Evolutionary conservation across 495 filamentous ascomycete species (phyloP).

Genomic region (Haplographium delicatum): DNA sequence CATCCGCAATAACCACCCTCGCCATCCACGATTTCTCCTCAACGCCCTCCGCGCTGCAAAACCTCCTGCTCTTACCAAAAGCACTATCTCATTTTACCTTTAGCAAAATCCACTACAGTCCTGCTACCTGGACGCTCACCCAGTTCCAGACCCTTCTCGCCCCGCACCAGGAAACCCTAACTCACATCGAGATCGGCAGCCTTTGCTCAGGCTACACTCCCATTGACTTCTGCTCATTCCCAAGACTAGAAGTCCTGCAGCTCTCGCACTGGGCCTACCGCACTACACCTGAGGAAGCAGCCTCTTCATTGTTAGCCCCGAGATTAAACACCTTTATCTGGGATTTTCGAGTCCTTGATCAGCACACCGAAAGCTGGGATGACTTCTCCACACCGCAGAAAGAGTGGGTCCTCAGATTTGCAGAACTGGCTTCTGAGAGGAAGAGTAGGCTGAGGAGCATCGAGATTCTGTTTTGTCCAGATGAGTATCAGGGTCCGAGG

Average conservation of each 20-base stretch:
- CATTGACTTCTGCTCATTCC: background rate
- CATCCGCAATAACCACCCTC: background rate
- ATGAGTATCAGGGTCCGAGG: background rate
- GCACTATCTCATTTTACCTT: background rate
- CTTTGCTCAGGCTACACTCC: background rate
- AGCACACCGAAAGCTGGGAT: background rate
- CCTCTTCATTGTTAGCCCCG: background rate
- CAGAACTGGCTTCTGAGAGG: background rate
- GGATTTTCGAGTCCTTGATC: constrained; percentile 1
- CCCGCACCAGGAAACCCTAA: background rate
- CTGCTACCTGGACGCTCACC: background rate
- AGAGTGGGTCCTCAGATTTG: background rate
- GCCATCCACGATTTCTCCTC: background rate
- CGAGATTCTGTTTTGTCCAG: background rate
- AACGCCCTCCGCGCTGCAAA: background rate
- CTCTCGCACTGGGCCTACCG: background rate
- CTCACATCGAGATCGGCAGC: background rate
- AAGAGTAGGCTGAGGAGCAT: background rate
- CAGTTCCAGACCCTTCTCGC: background rate
- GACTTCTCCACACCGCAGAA: background rate
- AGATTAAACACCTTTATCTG: constrained; percentile 1
- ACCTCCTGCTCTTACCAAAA: background rate
- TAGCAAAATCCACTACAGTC: background rate
- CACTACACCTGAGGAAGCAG: background rate
- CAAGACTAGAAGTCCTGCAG: background rate